phyloP scores from a whole-genome alignment of 768 basidiomycete genomes.

The Pleurotus citrinopileatus region DNA sequence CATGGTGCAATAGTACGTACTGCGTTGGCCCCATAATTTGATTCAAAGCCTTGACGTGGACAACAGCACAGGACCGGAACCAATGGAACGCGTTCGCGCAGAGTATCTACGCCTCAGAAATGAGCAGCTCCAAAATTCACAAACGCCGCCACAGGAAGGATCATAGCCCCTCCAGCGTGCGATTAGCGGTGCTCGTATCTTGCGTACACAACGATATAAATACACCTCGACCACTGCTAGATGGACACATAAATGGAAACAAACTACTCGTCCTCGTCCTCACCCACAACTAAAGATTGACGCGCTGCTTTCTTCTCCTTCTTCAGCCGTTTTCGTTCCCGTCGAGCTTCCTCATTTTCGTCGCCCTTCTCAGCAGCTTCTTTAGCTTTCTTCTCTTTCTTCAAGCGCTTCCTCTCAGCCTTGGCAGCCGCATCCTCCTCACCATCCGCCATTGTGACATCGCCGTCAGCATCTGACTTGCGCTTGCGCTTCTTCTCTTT shows the following conservation, averaged over 20 bases:
- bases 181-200: neutral
- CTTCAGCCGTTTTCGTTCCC: constrained; percentile 62
- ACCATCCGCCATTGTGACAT: constrained; percentile 32
- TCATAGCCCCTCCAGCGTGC: constrained; percentile 2
- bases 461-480: constrained; percentile 58
- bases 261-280: neutral
- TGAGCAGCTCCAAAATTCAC: constrained; percentile 20
- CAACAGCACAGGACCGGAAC: constrained; percentile 68
- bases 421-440: constrained; percentile 45
- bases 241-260: neutral
- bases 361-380: constrained; percentile 40
- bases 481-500: constrained; percentile 88
- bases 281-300: constrained; percentile 39
- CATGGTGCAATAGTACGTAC: constrained; percentile 75
- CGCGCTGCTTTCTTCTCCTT: constrained; percentile 62
- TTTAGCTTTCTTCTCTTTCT: constrained; percentile 60
- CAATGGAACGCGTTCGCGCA: constrained; percentile 67
- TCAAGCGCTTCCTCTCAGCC: constrained; percentile 56
- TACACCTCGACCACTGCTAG: constrained; percentile 2
- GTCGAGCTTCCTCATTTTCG: constrained; percentile 59
- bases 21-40: neutral
- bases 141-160: neutral
- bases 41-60: neutral
- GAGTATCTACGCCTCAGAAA: constrained; percentile 73
- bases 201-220: constrained; percentile 7